Base-by-base conservation (phyloP, 2,329 filamentous ascomycete genomes). In the Diaporthe eres region DNA sequence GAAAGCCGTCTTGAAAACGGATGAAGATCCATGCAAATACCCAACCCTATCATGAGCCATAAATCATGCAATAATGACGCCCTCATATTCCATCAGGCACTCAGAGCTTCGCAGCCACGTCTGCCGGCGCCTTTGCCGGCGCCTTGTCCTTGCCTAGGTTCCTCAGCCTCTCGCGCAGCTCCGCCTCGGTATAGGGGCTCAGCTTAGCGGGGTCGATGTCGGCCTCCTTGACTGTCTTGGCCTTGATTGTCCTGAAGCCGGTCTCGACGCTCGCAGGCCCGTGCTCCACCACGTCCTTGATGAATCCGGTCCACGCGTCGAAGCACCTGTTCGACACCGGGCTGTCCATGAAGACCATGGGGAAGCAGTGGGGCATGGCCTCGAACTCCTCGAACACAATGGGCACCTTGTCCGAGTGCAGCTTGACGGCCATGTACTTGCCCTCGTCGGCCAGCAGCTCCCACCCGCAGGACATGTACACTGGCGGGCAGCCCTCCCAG, bases 341-440 rank as follows among this genome's bases (percentile, higher is more conserved):
- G 2, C 87, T 81, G 6, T 84, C 83, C 2, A 86, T 83, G 74
- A 94, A 83, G 1, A 94, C 77, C 77, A 91, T 80, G 0, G 89
- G 90, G 81, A 95, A 96, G 79, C 90, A 91, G 83, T 96, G 94
- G 72, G 94, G 94, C 94, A 96, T 96, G 4, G 91, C 93, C 82
- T 95, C 92, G 81, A 92, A 97, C 83, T 95, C 90, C 81, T 94
- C 91, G 80, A 92, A 93, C 4, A 90, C 87, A 0, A 96, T 90
- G 0, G 80, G 81, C 0, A 93, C 92, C 7, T 90, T 91, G 61
- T 93, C 90, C 10, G 80, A 78, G 22, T 86, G 86, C 15, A 94
- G 86, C 53, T 88, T 87, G 55, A 85, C 83, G 0, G 92, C 93
- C 2, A 94, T 81, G 71, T 90, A 90, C 77, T 87, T 88, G 76